These are phyloP conservation scores for Biscogniauxia mediterranea DNA, from an alignment of 2,329 filamentous ascomycete species.

Conservation along the genomic window DNA sequence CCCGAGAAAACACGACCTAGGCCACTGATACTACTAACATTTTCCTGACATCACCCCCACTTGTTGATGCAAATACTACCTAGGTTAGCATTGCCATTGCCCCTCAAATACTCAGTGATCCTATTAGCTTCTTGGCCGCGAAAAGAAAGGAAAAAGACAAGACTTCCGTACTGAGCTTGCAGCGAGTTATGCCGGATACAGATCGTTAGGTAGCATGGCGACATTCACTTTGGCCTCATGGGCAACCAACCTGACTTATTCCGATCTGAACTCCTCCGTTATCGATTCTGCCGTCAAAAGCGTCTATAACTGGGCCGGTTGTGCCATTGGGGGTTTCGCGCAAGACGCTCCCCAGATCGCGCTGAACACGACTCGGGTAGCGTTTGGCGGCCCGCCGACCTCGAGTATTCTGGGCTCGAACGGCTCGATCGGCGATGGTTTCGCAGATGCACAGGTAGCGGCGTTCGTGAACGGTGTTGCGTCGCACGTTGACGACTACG, in stretches of 20 bases:
- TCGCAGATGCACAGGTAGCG: slow-evolving; percentile 46
- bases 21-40: neutral
- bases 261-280: slow-evolving; percentile 40
- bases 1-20: neutral
- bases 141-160: neutral
- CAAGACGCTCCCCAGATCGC: slow-evolving; percentile 43
- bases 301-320: slow-evolving; percentile 55
- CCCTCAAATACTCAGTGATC: neutral
- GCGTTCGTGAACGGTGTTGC: slow-evolving; percentile 54
- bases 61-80: neutral
- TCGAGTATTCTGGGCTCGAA: slow-evolving; percentile 34
- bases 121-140: too few relatives aligned
- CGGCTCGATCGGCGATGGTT: slow-evolving; percentile 19
- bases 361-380: slow-evolving; percentile 25
- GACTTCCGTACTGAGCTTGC: neutral
- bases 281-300: slow-evolving; percentile 43
- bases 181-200: neutral
- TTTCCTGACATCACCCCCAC: neutral
- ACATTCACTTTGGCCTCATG: slow-evolving; percentile 47
- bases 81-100: neutral
- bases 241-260: slow-evolving; percentile 41
- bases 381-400: slow-evolving; percentile 32
- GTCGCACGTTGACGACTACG: slow-evolving; percentile 55
- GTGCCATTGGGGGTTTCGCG: slow-evolving; percentile 48
- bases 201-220: slow-evolving; percentile 36